Conservation (phyloP, 306 rosid species). For the Rubus parviflorus region DNA sequence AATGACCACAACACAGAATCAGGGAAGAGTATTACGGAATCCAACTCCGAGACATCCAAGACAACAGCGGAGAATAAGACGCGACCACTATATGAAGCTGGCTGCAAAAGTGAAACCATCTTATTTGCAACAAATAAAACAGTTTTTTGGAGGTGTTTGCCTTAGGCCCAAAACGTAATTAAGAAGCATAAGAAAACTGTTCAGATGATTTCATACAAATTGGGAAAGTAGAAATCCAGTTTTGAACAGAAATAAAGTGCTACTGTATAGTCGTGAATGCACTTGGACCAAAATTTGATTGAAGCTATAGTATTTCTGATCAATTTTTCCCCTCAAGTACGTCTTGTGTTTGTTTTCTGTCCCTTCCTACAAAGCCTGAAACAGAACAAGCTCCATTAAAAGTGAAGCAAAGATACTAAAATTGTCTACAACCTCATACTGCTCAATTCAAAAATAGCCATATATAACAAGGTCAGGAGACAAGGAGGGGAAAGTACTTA, state of each 20-base stretch:
- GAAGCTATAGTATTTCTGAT: neutral
- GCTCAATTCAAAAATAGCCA: neutral
- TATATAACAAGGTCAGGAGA: neutral
- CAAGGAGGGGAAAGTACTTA: neutral
- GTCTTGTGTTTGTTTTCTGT: neutral
- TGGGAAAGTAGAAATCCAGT: neutral
- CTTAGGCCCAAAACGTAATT: neutral
- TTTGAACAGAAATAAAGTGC: neutral
- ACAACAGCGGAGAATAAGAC: conserved; percentile 1
- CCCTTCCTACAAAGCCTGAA: neutral
- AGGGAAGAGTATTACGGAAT: neutral
- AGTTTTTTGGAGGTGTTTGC: neutral
- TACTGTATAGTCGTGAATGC: neutral
- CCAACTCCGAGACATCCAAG: conserved; percentile 2
- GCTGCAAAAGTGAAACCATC: conserved; percentile 1
- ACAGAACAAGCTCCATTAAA: neutral
- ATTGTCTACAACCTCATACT: neutral
- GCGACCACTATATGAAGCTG: conserved; percentile 6
- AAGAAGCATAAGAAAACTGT: neutral
- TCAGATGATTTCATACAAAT: neutral
- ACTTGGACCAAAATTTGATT: neutral
- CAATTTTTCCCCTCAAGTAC: neutral
- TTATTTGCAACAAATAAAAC: conserved; percentile 1
- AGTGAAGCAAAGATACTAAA: neutral
- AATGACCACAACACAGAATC: neutral